A percentile compares a stretch with the other conserved stretches of the same genome.
These are phyloP conservation scores for Candida ficus DNA, from an alignment of 805 yeast species.

Conservation along the genomic window DNA sequence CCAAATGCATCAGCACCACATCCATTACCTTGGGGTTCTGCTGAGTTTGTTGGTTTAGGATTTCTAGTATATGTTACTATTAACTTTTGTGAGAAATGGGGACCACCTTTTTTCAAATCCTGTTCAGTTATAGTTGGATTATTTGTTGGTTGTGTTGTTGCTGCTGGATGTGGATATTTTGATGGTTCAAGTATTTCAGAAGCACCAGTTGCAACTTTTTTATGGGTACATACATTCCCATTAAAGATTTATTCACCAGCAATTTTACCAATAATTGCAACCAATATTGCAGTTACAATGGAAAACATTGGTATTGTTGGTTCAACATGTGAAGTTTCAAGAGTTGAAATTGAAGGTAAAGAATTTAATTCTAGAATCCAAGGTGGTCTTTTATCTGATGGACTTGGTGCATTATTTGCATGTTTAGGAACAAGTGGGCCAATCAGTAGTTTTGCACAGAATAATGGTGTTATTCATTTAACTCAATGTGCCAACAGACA, in stretches of 20 bases:
- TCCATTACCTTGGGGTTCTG: constrained; percentile 79
- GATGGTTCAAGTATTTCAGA: constrained; percentile 47
- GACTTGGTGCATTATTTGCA: constrained; percentile 62
- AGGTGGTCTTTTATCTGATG: constrained; percentile 91
- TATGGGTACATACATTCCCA: constrained; percentile 85
- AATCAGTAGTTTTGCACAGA: constrained; percentile 88
- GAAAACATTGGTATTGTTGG: constrained; percentile 94
- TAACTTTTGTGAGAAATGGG: constrained; percentile 76
- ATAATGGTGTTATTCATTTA: constrained; percentile 88
- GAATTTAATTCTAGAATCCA: constrained; percentile 82
- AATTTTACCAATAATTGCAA: constrained; percentile 80
- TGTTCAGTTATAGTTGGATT: constrained; percentile 88
- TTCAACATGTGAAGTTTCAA: constrained; percentile 87
- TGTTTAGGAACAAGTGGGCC: constrained; percentile 82
- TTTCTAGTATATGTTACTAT: constrained; percentile 74
- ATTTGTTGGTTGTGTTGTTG: constrained; percentile 84
- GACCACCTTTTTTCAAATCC: constrained; percentile 91
- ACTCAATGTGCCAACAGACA: constrained; percentile 87
- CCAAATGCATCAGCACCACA: constrained; percentile 44
- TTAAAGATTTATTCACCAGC: constrained; percentile 76
- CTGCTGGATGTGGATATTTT: constrained; percentile 87
- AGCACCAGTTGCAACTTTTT: constrained; percentile 82
- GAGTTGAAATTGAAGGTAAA: constrained; percentile 79
- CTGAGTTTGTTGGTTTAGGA: constrained; percentile 82
- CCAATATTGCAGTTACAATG: constrained; percentile 78